These are phyloP conservation scores for Microdochium nivale DNA, from an alignment of 2,329 filamentous ascomycete genomes.

Conservation along the genomic window DNA sequence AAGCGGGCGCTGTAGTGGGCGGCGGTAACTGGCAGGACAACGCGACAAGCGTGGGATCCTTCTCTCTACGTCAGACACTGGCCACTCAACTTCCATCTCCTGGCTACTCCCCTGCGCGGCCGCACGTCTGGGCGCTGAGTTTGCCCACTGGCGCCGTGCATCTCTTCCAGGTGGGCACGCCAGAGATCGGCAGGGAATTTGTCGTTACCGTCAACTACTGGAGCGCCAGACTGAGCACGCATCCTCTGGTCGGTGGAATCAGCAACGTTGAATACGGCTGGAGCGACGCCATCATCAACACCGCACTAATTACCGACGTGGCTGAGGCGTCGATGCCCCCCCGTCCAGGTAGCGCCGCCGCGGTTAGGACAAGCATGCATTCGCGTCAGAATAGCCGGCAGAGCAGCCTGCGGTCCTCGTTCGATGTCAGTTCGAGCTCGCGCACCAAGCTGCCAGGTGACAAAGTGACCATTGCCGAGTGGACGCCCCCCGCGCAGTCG, in stretches of 20 bases:
- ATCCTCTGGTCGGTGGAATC: conserved; percentile 84
- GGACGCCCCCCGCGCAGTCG: conserved; percentile 81
- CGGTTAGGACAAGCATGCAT: conserved; percentile 35
- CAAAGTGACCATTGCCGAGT: conserved; percentile 74
- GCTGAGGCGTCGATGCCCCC: conserved; percentile 35
- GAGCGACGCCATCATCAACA: conserved; percentile 74
- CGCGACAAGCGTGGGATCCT: conserved; percentile 79
- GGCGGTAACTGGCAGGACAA: conserved; percentile 99
- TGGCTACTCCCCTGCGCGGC: conserved; percentile 83
- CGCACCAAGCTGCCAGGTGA: conserved; percentile 74
- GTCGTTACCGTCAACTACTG: conserved; percentile 95
- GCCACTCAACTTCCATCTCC: conserved; percentile 84
- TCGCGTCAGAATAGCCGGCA: conserved; percentile 28
- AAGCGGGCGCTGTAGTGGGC: conserved; percentile 62
- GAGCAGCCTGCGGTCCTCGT: conserved; percentile 45
- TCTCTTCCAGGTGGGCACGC: conserved; percentile 94
- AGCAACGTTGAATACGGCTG: conserved; percentile 98
- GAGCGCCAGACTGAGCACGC: conserved; percentile 89
- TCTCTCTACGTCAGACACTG: conserved; percentile 82
- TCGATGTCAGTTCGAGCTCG: conserved; percentile 53
- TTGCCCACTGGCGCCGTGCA: conserved; percentile 90
- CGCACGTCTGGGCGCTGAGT: conserved; percentile 90
- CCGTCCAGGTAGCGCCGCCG: conserved; percentile 42
- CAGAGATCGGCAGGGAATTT: conserved; percentile 91
- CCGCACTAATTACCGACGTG: conserved; percentile 42